Evolutionary conservation across 805 yeast species (phyloP).

Genomic region (Ogataea haglerorum): DNA sequence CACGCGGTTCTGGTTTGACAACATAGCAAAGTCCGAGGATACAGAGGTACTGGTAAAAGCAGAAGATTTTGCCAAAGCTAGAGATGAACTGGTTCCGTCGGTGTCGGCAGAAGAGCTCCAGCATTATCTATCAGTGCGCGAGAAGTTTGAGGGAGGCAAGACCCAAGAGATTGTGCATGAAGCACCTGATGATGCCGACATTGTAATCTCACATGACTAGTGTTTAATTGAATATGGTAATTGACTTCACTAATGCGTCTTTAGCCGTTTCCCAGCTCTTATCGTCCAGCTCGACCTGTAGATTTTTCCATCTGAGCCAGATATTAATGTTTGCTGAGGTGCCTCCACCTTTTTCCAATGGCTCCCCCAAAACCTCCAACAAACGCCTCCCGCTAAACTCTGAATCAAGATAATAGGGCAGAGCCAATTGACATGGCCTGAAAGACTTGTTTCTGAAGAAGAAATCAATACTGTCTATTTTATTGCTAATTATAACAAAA

Average conservation of each 20-base stretch:
- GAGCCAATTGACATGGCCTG: constrained; percentile 12
- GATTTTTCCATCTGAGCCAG: constrained; percentile 37
- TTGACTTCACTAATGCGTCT: constrained; percentile 26
- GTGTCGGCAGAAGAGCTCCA: constrained; percentile 83
- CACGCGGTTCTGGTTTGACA: constrained; percentile 89
- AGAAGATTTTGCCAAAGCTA: constrained; percentile 78
- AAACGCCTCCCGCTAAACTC: constrained; percentile 29
- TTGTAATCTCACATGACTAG: neutral
- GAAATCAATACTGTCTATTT: constrained; percentile 36
- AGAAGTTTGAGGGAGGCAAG: constrained; percentile 74
- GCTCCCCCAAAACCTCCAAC: constrained; percentile 37
- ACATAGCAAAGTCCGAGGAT: constrained; percentile 65
- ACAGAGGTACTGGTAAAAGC: constrained; percentile 61
- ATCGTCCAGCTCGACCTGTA: constrained; percentile 37
- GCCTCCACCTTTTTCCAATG: constrained; percentile 42
- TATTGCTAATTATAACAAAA: constrained; percentile 6
- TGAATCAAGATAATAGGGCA: constrained; percentile 17
- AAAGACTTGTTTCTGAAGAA: constrained; percentile 26
- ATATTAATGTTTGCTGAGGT: constrained; percentile 30
- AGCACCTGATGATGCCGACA: neutral
- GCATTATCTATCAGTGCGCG: constrained; percentile 77
- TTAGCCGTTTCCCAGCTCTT: constrained; percentile 36
- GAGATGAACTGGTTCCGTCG: constrained; percentile 68
- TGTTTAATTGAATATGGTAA: constrained; percentile 25
- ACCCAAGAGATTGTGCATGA: constrained; percentile 12